Evolutionary conservation across 2,329 filamentous ascomycete species (phyloP).

Genomic region (Davidsoniella eucalypti): DNA sequence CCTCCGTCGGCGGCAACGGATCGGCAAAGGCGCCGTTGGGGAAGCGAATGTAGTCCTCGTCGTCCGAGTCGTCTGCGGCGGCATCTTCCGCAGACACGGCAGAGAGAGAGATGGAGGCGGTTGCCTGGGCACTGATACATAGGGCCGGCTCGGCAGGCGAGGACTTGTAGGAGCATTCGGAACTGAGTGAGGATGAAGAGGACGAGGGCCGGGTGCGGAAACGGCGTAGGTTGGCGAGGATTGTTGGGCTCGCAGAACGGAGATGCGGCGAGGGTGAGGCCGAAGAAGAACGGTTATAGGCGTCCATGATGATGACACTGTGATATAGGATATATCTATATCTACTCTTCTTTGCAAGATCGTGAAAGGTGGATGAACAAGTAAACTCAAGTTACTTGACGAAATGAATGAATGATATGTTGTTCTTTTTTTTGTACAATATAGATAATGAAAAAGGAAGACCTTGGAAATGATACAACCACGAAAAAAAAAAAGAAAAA

Average conservation of each 20-base stretch:
- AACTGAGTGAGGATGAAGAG: constrained; percentile 5
- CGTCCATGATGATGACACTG: constrained; percentile 1
- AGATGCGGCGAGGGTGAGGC: constrained; percentile 3
- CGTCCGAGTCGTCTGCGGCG: constrained; percentile 1
- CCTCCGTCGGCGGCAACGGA: not conserved
- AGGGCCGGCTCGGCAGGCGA: constrained; percentile 3
- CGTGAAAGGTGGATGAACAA: not conserved
- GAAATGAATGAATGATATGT: not conserved
- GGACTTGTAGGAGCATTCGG: constrained; percentile 7
- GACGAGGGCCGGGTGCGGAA: constrained; percentile 4
- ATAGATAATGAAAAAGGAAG: not conserved
- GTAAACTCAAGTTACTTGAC: not conserved
- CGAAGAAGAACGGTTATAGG: constrained; percentile 2
- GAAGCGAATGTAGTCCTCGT: constrained; percentile 12
- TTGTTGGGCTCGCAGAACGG: constrained; percentile 7
- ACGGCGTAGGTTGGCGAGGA: constrained; percentile 6
- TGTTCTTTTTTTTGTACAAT: not conserved
- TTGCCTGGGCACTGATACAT: not conserved
- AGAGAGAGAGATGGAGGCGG: not conserved
- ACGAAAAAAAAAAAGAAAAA: not conserved
- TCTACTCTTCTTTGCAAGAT: not conserved
- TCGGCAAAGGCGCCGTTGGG: constrained; percentile 11
- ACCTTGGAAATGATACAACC: not conserved
- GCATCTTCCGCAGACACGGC: too few relatives aligned
- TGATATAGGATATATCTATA: not conserved